These are phyloP conservation scores for Mortierella polycephala DNA, from an alignment of 371 early-diverging fungal genomes.

Conservation along the genomic window DNA sequence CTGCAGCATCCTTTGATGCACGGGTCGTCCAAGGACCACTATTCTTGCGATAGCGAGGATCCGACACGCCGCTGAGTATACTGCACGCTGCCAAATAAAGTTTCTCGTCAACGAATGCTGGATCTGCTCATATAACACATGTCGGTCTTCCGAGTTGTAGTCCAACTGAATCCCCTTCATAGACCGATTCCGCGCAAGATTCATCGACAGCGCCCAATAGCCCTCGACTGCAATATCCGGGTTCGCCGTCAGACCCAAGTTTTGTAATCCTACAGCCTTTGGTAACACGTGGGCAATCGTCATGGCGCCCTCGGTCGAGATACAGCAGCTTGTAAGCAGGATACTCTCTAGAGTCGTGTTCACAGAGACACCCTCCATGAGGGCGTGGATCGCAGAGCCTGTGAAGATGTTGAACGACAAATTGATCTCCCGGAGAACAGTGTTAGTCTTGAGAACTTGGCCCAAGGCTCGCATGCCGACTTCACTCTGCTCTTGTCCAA, in stretches of 20 bases:
- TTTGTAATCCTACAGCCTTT: conserved; percentile 43
- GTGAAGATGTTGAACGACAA: conserved; percentile 42
- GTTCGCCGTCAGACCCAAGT: conserved; percentile 43
- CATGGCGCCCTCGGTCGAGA: conserved; percentile 40
- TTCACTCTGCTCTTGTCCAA: conserved; percentile 30
- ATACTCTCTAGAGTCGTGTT: conserved; percentile 54
- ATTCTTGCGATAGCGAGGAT: conserved; percentile 44
- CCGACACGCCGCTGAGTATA: conserved; percentile 40
- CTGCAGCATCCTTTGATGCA: conserved; percentile 2
- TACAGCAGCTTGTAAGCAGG: conserved; percentile 48
- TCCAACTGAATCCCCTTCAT: conserved; percentile 56
- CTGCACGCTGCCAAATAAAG: conserved; percentile 47
- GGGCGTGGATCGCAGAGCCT: conserved; percentile 17
- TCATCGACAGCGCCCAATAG: conserved; percentile 43
- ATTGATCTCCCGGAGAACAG: conserved; percentile 43
- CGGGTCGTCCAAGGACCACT: conserved; percentile 35
- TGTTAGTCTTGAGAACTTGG: conserved; percentile 29
- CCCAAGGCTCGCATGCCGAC: conserved; percentile 37
- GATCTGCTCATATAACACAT: conserved; percentile 46
- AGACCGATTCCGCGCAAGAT: conserved; percentile 39
- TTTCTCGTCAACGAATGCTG: conserved; percentile 52
- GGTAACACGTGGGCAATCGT: conserved; percentile 45
- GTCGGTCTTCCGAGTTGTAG: conserved; percentile 55
- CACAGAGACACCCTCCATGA: conserved; percentile 38
- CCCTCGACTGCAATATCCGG: conserved; percentile 50